Evolutionary conservation across 345 rosid species (phyloP), one percentile per base, ranked within the genome.

Genomic region (Melaleuca quinquenervia): DNA sequence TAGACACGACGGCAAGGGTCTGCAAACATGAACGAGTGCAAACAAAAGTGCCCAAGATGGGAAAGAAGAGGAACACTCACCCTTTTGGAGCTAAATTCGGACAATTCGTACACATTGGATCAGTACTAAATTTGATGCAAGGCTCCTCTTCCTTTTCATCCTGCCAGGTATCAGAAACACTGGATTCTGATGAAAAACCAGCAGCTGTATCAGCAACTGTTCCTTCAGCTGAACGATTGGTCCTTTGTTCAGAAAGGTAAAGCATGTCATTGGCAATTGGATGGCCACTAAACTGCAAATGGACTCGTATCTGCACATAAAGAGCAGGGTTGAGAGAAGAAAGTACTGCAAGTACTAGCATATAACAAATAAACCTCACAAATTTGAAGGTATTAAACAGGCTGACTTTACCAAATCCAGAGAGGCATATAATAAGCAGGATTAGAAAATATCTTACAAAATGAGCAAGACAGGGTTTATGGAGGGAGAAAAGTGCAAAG

Each of bases 251-350:
- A 76, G 90, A 89, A 27, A 95, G 94, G 90, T 95, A 97, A 87
- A 96, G 99, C 70, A 88, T 88, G 89, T 96, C 99, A 87, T 97
- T 97, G 60, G 94, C 99, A 89, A 97, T 97, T 52, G 98, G 98
- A 92, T 97, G 94, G 50, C 99, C 99, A 1, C 90, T 89, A 85
- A 89, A 90, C 82, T 96, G 94, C 92, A 97, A 90, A 92, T 97
- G 99, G 84, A 94, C 96, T 52, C 98, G 96, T 88, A 97, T 97
- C 99, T 96, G 87, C 92, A 74, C 55, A 70, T 84, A 45, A 36
- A 58, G 44, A 50, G 15, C 53, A 62, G 78, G 80, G 80, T 44
- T 56, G 52, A 29, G 53, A n/a, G 78, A 70, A 70, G 78, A 70
- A 70, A 70, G 48, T 8, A 70, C 78, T 36, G 48, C 78, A 8